Percentiles rank a stretch among this genome's conserved stretches.
phyloP scores from a whole-genome alignment of 306 rosid genomes.

The Luffa acutangula region DNA sequence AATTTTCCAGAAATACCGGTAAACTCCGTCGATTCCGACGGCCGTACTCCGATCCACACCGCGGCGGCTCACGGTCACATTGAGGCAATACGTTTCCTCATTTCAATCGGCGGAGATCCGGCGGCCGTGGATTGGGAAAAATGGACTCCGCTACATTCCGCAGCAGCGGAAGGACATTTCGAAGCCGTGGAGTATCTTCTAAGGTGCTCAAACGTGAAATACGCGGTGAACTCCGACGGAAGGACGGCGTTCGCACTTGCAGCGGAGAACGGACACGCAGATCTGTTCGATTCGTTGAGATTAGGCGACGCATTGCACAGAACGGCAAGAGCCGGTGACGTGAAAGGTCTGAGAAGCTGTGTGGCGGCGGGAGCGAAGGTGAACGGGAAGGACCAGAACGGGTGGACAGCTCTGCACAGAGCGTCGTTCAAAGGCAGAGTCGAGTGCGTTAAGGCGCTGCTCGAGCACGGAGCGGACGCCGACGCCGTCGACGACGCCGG shows the following conservation, averaged over 20 bases:
- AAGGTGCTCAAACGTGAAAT: conserved; percentile 39
- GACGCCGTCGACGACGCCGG: conserved; percentile 55
- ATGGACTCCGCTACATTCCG: conserved; percentile 63
- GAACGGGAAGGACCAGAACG: conserved; percentile 60
- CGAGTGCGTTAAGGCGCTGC: conserved; percentile 50
- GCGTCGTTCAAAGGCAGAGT: conserved; percentile 77
- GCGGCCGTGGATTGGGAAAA: conserved; percentile 30
- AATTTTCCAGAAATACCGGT: conserved; percentile 17
- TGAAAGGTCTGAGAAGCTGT: conserved; percentile 37
- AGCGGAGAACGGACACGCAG: conserved; percentile 32
- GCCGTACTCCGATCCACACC: conserved; percentile 50
- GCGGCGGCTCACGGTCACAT: conserved; percentile 49
- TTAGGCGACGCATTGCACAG: conserved; percentile 44
- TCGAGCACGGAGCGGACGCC: conserved; percentile 52
- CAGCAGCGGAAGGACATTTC: conserved; percentile 49
- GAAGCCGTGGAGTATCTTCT: conserved; percentile 38
- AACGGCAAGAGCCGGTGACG: conserved; percentile 53
- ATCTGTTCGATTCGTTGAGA: conserved; percentile 34
- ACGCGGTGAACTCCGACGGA: conserved; percentile 36
- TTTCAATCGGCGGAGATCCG: conserved; percentile 43
- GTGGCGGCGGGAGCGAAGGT: conserved; percentile 49
- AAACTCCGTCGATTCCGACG: conserved; percentile 26
- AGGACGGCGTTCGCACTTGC: conserved; percentile 51
- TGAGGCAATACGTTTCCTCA: conserved; percentile 25
- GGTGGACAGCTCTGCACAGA: conserved; percentile 84